Evolutionary conservation across 495 filamentous ascomycete species (phyloP).

Genomic region (Penicillium silybi): DNA sequence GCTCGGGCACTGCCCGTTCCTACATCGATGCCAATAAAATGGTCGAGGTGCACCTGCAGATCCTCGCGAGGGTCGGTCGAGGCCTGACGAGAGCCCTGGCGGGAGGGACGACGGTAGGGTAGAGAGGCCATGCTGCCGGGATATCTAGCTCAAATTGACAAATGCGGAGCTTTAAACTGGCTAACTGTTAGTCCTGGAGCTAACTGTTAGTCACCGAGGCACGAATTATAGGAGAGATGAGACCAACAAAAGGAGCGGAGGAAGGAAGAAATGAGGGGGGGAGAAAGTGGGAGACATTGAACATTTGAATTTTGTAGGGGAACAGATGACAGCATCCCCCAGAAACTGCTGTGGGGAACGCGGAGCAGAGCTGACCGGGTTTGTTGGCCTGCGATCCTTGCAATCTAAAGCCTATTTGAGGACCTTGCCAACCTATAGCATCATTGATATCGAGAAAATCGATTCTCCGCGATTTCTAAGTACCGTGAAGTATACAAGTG

Average conservation of each 20-base stretch:
- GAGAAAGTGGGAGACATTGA: neutral
- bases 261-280: neutral
- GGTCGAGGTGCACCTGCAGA: constrained; percentile 50
- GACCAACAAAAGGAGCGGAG: neutral
- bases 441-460: neutral
- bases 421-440: neutral
- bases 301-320: neutral
- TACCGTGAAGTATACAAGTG: neutral
- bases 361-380: constrained; percentile 4
- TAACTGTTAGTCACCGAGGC: neutral
- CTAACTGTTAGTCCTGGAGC: neutral
- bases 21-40: constrained; percentile 92
- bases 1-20: constrained; percentile 93
- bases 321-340: neutral
- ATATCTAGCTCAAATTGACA: neutral
- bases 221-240: too few relatives aligned
- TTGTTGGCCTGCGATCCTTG: neutral
- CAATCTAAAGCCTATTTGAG: neutral
- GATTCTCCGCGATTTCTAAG: too few relatives aligned
- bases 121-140: constrained; percentile 23
- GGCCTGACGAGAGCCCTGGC: constrained; percentile 47
- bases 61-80: constrained; percentile 55
- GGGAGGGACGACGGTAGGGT: constrained; percentile 31
- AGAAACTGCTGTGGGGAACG: neutral
- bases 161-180: neutral